These are phyloP conservation scores for Eruca vesicaria DNA, from an alignment of 441 rosid genomes.

Conservation along the genomic window DNA sequence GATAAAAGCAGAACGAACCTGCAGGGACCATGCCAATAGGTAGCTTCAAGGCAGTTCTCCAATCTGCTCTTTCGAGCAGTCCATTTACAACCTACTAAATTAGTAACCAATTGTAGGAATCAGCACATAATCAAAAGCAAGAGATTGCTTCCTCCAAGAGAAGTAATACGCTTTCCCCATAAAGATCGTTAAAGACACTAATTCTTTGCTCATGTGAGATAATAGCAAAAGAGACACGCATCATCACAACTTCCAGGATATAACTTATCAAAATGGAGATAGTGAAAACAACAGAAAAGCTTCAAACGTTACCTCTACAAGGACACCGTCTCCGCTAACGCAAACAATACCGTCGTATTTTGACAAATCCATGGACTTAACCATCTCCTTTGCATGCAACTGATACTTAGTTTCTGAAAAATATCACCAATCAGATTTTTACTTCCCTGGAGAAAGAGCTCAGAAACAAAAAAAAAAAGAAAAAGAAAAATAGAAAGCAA, in stretches of 20 bases:
- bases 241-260: background rate
- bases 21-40: conserved; percentile 90
- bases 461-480: background rate
- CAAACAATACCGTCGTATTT: conserved; percentile 88
- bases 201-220: background rate
- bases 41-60: conserved; percentile 69
- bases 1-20: conserved; percentile 44
- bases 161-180: background rate
- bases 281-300: background rate
- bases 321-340: conserved; percentile 90
- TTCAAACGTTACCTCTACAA: conserved; percentile 68
- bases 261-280: background rate
- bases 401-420: conserved; percentile 64
- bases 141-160: background rate
- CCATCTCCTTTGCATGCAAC: conserved; percentile 88
- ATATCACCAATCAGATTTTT: background rate
- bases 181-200: background rate
- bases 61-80: conserved; percentile 79
- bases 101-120: conserved; percentile 21
- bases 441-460: background rate
- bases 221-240: conserved; percentile 2
- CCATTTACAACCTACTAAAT: conserved; percentile 95
- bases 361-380: conserved; percentile 51
- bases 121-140: background rate
- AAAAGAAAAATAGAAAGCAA: background rate